phyloP scores from a whole-genome alignment of 495 filamentous ascomycete species.

The Massariosphaeria phaeospora region DNA sequence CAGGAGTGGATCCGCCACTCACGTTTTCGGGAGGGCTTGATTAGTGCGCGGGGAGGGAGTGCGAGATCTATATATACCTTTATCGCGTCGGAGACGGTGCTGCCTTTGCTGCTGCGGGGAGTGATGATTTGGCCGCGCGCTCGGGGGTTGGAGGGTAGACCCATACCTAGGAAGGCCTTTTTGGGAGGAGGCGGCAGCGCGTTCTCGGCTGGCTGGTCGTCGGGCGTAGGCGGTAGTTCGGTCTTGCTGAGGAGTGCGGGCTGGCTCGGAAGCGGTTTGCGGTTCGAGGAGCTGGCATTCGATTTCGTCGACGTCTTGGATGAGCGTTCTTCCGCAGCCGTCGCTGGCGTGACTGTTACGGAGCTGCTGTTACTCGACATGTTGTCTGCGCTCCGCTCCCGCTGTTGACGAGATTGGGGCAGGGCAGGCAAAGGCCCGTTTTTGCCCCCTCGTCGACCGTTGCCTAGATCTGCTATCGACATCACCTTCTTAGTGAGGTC shows the following conservation, averaged over 20 bases:
- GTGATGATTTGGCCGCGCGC: neutral
- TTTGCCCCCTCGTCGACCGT: conserved; percentile 7
- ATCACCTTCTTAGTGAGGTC: conserved; percentile 9
- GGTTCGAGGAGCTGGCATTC: neutral
- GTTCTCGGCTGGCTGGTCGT: neutral
- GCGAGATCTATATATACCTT: conserved; percentile 15
- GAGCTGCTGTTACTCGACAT: neutral
- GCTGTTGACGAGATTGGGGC: neutral
- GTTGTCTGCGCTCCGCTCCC: neutral
- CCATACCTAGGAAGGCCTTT: conserved; percentile 1
- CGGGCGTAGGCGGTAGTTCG: conserved; percentile 12
- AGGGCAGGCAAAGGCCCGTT: neutral
- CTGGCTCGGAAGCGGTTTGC: neutral
- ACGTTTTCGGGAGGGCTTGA: conserved; percentile 7
- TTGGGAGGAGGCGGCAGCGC: neutral
- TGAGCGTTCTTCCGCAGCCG: neutral
- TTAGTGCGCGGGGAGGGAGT: conserved; percentile 4
- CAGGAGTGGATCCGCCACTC: conserved; percentile 2
- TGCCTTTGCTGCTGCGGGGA: conserved; percentile 23
- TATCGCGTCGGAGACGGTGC: conserved; percentile 28
- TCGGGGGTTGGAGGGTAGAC: conserved; percentile 19
- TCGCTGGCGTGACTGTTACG: neutral
- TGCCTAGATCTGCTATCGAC: conserved; percentile 9
- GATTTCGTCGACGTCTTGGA: neutral
- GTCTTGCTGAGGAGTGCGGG: neutral